Percentiles rank a stretch among this genome's conserved stretches.
Conservation (phyloP, 2,329 filamentous ascomycete genomes). For the Trichoderma brevicompactum region DNA sequence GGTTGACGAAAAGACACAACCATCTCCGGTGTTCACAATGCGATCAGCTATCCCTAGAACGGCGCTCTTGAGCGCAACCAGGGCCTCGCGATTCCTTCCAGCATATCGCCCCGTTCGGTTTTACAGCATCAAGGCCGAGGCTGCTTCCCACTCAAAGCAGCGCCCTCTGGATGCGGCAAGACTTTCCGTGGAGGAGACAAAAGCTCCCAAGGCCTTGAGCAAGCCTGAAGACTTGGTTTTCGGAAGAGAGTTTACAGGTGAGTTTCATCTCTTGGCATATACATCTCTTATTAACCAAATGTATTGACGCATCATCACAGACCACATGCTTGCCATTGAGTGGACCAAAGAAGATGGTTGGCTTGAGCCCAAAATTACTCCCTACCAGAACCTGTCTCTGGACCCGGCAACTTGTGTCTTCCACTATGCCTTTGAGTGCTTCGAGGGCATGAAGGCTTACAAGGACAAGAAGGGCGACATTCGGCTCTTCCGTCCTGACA, state of each 20-base stretch:
- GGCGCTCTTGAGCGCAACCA: conserved; percentile 42
- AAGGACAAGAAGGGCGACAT: conserved; percentile 79
- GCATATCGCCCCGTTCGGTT: conserved; percentile 40
- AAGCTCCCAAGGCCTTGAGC: conserved; percentile 72
- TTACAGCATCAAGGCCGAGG: conserved; percentile 60
- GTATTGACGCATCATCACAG: conserved; percentile 49
- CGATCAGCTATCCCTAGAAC: conserved; percentile 40
- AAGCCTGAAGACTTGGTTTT: conserved; percentile 86
- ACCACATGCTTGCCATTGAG: conserved; percentile 96
- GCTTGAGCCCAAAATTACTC: conserved; percentile 79
- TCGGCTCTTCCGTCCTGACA: conserved; percentile 89
- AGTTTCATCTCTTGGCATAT: neutral
- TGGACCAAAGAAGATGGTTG: conserved; percentile 88
- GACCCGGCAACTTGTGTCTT: conserved; percentile 97
- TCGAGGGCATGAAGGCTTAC: conserved; percentile 99
- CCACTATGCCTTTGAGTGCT: conserved; percentile 97
- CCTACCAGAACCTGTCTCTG: conserved; percentile 96
- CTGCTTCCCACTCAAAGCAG: conserved; percentile 57
- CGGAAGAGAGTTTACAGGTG: conserved; percentile 87
- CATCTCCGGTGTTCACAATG: conserved; percentile 33
- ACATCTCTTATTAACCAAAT: neutral
- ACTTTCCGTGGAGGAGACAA: conserved; percentile 75
- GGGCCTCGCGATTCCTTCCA: conserved; percentile 44
- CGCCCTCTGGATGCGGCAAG: conserved; percentile 76
- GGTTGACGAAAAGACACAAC: neutral